A percentile compares a stretch with the other conserved stretches of the same genome.
phyloP scores from a whole-genome alignment of 805 yeast species.

The Clavispora asparagi region DNA sequence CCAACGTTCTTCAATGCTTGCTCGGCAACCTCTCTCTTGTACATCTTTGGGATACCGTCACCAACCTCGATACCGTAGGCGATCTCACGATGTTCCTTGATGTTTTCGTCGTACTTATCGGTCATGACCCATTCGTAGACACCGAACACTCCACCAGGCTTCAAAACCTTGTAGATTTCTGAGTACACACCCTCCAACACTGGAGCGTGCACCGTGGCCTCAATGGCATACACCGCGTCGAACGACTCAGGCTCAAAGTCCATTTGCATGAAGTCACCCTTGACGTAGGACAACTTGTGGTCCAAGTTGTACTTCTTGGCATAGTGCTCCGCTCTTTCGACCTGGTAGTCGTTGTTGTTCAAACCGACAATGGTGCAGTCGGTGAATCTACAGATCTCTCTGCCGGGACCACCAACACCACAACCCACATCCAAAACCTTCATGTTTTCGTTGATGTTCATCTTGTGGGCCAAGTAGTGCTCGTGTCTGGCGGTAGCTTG shows the following conservation, averaged over 20 bases:
- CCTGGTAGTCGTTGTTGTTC: constrained; percentile 96
- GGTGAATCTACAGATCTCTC: constrained; percentile 91
- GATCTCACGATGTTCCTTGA: constrained; percentile 85
- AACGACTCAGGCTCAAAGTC: constrained; percentile 86
- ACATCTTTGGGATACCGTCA: constrained; percentile 99
- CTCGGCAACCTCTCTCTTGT: constrained; percentile 75
- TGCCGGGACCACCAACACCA: constrained; percentile 99
- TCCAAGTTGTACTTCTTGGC: constrained; percentile 62
- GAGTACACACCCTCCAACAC: constrained; percentile 91
- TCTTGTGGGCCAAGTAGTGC: constrained; percentile 86
- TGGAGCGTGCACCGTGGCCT: constrained; percentile 98
- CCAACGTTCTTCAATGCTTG: constrained; percentile 84
- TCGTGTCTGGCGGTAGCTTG: constrained; percentile 98
- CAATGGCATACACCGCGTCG: constrained; percentile 97
- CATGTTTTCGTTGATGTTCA: constrained; percentile 73
- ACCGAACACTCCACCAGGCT: constrained; percentile 97
- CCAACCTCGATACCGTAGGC: constrained; percentile 98
- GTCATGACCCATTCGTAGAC: constrained; percentile 99
- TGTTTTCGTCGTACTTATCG: constrained; percentile 79
- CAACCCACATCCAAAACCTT: constrained; percentile 96
- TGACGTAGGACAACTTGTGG: constrained; percentile 76
- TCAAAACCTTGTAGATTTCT: constrained; percentile 89
- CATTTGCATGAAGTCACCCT: constrained; percentile 99
- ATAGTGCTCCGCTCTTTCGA: constrained; percentile 82
- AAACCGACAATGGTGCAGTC: constrained; percentile 83